Conservation (phyloP, 2,329 filamentous ascomycete species). For the Pseudocercospora pini-densiflorae region DNA sequence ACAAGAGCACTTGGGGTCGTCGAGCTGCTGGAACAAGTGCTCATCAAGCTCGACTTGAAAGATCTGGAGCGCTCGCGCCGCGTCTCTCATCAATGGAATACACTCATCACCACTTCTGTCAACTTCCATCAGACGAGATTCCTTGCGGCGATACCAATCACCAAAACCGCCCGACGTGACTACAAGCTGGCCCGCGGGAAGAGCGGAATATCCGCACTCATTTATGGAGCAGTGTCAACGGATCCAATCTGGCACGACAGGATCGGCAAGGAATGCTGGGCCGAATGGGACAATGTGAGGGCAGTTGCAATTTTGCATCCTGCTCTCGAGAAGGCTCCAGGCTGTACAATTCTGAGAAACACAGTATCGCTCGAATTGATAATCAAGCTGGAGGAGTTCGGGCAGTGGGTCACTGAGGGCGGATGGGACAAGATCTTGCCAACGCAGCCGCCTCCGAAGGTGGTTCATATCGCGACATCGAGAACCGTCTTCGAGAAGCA, state of each 20-base stretch:
- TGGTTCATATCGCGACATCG: no score
- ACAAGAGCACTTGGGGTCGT: neutral
- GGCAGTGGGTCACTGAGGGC: no score
- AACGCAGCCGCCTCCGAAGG: no score
- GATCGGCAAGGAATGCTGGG: neutral
- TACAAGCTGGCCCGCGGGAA: neutral
- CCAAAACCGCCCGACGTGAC: neutral
- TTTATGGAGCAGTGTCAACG: neutral
- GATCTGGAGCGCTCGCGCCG: neutral
- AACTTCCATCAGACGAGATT: neutral
- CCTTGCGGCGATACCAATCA: neutral
- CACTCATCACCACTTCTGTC: neutral
- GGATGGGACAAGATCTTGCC: no score
- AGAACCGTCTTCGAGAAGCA: no score
- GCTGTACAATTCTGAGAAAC: neutral
- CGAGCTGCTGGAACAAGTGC: neutral
- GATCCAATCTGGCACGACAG: neutral
- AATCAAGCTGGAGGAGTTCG: no score
- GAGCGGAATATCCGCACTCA: neutral
- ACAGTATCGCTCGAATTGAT: no score
- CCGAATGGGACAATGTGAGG: neutral
- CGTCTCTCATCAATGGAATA: neutral
- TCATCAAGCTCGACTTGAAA: neutral
- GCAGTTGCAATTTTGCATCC: neutral
- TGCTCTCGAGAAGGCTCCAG: neutral